Evolutionary conservation across 345 rosid genomes (phyloP).

Genomic region (Brassica incana): DNA sequence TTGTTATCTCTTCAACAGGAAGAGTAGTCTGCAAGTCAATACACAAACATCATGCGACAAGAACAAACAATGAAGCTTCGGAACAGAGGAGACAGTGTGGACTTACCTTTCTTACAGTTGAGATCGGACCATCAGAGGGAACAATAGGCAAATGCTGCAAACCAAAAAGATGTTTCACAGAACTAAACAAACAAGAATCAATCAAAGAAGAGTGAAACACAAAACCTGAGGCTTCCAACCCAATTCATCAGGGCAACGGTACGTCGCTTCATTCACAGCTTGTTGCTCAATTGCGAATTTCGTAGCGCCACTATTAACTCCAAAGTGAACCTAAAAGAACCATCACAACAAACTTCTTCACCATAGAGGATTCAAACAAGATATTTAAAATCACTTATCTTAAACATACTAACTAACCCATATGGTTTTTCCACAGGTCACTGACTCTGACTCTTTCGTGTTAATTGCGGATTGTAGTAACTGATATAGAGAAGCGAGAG

Average conservation of each 20-base stretch:
- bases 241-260: slow-evolving; percentile 95
- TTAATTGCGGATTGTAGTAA: slow-evolving; percentile 57
- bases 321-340: slow-evolving; percentile 68
- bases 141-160: not conserved
- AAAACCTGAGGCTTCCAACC: slow-evolving; percentile 37
- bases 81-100: not conserved
- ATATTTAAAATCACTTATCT: not conserved
- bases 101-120: not conserved
- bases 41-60: slow-evolving; percentile 7
- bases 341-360: slow-evolving; percentile 13
- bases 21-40: slow-evolving; percentile 55
- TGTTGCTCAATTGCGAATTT: slow-evolving; percentile 87
- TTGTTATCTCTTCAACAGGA: slow-evolving; percentile 65
- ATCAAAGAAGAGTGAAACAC: not conserved
- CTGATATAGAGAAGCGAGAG: slow-evolving; percentile 57
- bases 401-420: slow-evolving; percentile 73
- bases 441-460: slow-evolving; percentile 51
- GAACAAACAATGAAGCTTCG: not conserved
- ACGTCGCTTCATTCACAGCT: slow-evolving; percentile 97
- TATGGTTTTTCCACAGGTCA: slow-evolving; percentile 50
- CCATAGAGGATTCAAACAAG: not conserved
- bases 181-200: not conserved
- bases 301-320: slow-evolving; percentile 94
- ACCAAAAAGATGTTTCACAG: not conserved
- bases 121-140: not conserved